Evolutionary conservation across 2,329 filamentous ascomycete species (phyloP).

Genomic region (Rhexocercosporidium sp.): DNA sequence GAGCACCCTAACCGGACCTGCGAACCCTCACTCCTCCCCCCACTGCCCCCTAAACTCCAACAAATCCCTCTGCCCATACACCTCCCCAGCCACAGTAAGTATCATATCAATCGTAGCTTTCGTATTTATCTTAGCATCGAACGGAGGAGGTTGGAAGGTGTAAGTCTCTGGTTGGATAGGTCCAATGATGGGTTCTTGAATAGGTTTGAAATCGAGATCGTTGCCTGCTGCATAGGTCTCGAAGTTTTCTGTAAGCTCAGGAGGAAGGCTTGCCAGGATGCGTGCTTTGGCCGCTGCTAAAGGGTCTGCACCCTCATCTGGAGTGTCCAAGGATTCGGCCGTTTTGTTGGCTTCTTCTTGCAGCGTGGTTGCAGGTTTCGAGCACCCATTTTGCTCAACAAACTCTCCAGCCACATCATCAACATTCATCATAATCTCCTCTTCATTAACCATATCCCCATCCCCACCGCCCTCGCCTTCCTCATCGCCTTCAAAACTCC

Average conservation of each 20-base stretch:
- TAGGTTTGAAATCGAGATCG: background rate
- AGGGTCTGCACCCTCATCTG: constrained; percentile 15
- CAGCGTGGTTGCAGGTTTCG: background rate
- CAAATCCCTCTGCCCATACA: constrained; percentile 88
- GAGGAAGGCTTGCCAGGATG: constrained; percentile 42
- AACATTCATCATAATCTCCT: constrained; percentile 19
- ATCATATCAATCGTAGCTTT: constrained; percentile 89
- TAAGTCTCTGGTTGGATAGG: background rate
- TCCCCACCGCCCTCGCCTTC: constrained; percentile 34
- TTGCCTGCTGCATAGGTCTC: background rate
- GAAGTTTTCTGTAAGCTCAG: background rate
- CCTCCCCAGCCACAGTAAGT: constrained; percentile 83
- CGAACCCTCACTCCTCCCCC: constrained; percentile 51
- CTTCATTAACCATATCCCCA: constrained; percentile 18
- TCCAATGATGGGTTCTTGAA: constrained; percentile 24
- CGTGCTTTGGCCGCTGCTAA: constrained; percentile 50
- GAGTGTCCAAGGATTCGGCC: background rate
- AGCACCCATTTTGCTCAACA: background rate
- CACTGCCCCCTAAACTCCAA: constrained; percentile 72
- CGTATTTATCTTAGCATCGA: constrained; percentile 42
- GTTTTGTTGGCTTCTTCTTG: background rate
- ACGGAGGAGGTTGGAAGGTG: background rate
- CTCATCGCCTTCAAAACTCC: constrained; percentile 47
- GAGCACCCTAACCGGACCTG: background rate
- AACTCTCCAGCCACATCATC: constrained; percentile 8